Percentiles rank a stretch among this genome's conserved stretches.
Evolutionary conservation across 2,329 filamentous ascomycete genomes (phyloP).

Genomic region (Alternaria dauci): DNA sequence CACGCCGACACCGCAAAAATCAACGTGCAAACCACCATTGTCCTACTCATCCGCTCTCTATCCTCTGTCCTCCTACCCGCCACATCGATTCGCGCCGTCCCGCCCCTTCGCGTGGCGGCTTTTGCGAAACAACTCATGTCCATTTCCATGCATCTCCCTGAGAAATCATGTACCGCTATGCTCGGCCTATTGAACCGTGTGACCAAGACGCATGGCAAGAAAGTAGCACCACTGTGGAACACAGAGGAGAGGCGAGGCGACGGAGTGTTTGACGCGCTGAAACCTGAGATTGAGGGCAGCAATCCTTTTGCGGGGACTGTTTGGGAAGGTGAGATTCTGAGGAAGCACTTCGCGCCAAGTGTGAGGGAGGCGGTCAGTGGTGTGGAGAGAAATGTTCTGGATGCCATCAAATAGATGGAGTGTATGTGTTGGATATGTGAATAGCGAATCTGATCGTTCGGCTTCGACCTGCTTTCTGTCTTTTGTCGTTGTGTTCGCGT

Average conservation of each 20-base stretch:
- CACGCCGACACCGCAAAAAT: constrained; percentile 71
- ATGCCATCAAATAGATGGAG: constrained; percentile 32
- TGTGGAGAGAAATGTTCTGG: constrained; percentile 45
- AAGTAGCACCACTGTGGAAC: constrained; percentile 87
- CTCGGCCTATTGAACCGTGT: constrained; percentile 81
- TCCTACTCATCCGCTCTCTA: constrained; percentile 87
- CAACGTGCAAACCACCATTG: constrained; percentile 94
- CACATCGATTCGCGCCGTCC: constrained; percentile 75
- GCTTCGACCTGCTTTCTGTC: not conserved
- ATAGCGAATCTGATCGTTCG: not conserved
- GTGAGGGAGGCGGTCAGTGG: constrained; percentile 74
- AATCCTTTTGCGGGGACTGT: constrained; percentile 91
- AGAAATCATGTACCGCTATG: constrained; percentile 85
- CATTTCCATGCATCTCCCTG: constrained; percentile 82
- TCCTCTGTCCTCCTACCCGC: constrained; percentile 81
- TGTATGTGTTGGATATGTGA: not conserved
- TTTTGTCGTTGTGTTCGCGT: not conserved
- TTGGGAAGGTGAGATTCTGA: constrained; percentile 91
- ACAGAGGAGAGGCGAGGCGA: constrained; percentile 94
- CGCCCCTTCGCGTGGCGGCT: constrained; percentile 84
- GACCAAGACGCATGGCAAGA: constrained; percentile 80
- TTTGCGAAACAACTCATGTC: constrained; percentile 93
- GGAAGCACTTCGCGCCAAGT: constrained; percentile 84
- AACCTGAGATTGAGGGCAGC: constrained; percentile 76
- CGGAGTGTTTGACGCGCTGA: constrained; percentile 79